Evolutionary conservation across 371 early-diverging fungal species (phyloP), one percentile per base, ranked within the genome.

Genomic region (Haplosporangium sp.): DNA sequence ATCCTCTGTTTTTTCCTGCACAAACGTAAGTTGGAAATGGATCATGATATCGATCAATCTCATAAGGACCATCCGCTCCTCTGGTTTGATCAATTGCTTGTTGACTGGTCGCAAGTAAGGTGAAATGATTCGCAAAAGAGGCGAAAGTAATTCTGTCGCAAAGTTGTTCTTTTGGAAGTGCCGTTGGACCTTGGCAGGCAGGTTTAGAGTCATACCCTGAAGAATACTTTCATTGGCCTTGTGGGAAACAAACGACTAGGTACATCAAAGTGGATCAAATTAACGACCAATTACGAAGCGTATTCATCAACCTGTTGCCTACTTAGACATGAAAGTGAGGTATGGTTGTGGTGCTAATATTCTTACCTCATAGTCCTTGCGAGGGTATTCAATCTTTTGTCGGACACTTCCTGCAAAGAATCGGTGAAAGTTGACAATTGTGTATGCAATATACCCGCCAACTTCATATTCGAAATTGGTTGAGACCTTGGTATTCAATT

Each of bases 371-470:
- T 91, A 93, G 29, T 94, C 94, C 16, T 85, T 80, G 59, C 87
- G 86, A 21, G 99, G 97, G 74, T 90, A 98, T 72, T 90, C 91
- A n/a, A 96, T 85, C 50, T 85, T 82, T 58, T 88, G 89, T 10
- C 83, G 71, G 6, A 86, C 74, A 8, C 91, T 85, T 5, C 90
- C 90, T 5, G 96, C 92, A 82, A 96, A 97, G 14, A 93, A 90
- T 5, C 90, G 87, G 79, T 97, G 93, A 67, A 96, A 93, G 41
- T 85, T 90, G 21, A 93, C 86, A 6, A 94, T 48, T 0, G 94
- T 83, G 76, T 90, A 95, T 0, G 94, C 87, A 29, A 91, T 59
- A 73, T 96, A 98, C 9, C 83, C 83, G 23, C 82, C 81, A 18
- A 97, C 62, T 53, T 81, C 81, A 54, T 82, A 83, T 18, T 87